Evolutionary conservation across 805 yeast genomes (phyloP), one percentile per base, ranked within the genome.

Genomic region (Kodamaea jinghongensis): DNA sequence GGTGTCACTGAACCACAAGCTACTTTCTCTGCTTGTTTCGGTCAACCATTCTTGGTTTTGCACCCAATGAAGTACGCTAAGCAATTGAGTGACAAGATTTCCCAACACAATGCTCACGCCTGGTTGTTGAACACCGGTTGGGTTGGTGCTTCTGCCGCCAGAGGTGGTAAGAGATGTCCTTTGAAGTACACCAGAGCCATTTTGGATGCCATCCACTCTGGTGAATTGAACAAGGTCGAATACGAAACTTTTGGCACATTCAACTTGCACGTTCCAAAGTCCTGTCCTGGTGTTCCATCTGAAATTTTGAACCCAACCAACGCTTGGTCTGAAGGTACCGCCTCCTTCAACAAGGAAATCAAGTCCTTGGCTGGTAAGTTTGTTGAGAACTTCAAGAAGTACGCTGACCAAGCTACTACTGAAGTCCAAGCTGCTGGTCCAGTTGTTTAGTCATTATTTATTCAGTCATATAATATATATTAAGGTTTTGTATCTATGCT

Each of bases 1-100:
- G 99, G 99, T 69, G 87, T 91, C 51, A 90, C 97, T 47, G 97
- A 91, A 73, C 98, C 99, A 47, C 89, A 86, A 68, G 96, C 97
- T 42, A 88, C 96, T 13, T 91, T 91, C 80, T 86, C 96, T 46
- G 96, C 99, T 39, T 91, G 99, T 75, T 91, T 90, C 66, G 99
- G 98, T 61, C 98, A 91, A 75, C 99, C 99, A 49, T 91, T 91
- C 85, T 76, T 91, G 70, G 97, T 91, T 26, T 75, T 91, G 66
- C 99, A 91, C 70, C 99, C 99, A 66, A 91, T 91, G 90, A 84
- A 83, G 67, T 91, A 91, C 68, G 98, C 98, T 33, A 86, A 87
- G 68, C 96, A 91, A 81, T 79, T 91, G 58, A 83, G 96, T 41
- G 91, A 87, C 65, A 91, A 90, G 78, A 93, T 91, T 76, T 68